Conservation (phyloP, 371 early-diverging fungal genomes). For the Quaeritorhiza haematococci region DNA sequence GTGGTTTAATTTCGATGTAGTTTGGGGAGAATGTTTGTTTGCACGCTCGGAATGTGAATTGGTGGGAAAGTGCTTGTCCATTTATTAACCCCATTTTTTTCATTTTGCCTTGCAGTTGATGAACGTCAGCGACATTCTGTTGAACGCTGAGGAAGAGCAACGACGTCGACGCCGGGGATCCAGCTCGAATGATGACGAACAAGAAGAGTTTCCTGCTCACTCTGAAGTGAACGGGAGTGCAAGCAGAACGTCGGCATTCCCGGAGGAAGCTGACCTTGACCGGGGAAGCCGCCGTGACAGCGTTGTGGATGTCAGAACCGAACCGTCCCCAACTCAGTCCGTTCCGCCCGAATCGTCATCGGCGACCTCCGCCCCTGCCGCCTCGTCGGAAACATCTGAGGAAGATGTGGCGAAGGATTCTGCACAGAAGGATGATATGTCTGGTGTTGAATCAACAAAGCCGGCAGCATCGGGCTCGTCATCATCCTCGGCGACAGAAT, state of each 20-base stretch:
- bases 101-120: neutral
- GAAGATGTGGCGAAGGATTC: too few species aligned
- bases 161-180: slow-evolving; percentile 1
- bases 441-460: neutral
- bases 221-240: too few species aligned
- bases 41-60: too few species aligned
- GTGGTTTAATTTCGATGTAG: neutral
- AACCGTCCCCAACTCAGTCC: slow-evolving; percentile 5
- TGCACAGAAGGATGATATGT: neutral
- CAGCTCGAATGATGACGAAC: neutral
- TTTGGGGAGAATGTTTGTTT: slow-evolving; percentile 2
- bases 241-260: too few species aligned
- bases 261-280: too few species aligned
- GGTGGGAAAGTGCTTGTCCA: too few species aligned
- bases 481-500: slow-evolving; percentile 4
- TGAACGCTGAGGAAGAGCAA: slow-evolving; percentile 7
- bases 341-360: neutral
- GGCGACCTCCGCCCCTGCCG: slow-evolving; percentile 2
- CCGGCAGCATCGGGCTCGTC: neutral
- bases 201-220: neutral
- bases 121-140: slow-evolving; percentile 8
- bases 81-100: too few species aligned
- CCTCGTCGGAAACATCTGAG: neutral
- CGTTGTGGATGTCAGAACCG: slow-evolving; percentile 14
- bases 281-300: slow-evolving; percentile 8